These are phyloP conservation scores for Vaccinium macrocarpon DNA, from an alignment of 148 eudicot genomes.

Conservation along the genomic window DNA sequence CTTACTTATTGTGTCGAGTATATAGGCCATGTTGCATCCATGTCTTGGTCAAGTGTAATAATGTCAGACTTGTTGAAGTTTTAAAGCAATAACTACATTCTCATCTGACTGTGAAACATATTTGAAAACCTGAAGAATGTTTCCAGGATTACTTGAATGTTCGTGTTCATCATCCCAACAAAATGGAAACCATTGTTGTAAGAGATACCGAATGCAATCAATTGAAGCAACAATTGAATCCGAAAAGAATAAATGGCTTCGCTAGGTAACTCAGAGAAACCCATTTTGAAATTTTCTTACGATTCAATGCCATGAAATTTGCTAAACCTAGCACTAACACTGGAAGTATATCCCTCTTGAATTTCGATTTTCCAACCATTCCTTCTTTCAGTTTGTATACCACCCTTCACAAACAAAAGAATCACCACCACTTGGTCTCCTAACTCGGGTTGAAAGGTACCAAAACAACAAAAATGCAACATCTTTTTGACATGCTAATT, in stretches of 20 bases:
- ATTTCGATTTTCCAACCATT: not conserved
- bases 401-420: not conserved
- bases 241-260: not conserved
- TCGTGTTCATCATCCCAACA: not conserved
- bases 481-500: not conserved
- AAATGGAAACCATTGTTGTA: not conserved
- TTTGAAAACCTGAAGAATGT: not conserved
- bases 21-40: not conserved
- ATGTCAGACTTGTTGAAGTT: not conserved
- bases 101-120: not conserved
- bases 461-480: not conserved
- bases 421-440: not conserved
- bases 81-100: not conserved
- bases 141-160: not conserved
- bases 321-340: not conserved
- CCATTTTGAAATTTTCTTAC: not conserved
- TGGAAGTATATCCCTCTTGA: not conserved
- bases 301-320: not conserved
- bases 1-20: not conserved
- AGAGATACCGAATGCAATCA: not conserved
- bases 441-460: slow-evolving; percentile 2
- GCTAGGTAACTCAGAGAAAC: not conserved
- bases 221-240: not conserved
- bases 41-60: not conserved
- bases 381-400: not conserved